These are phyloP conservation scores for Ophiostoma pallidulum DNA, from an alignment of 2,329 filamentous ascomycete species.

Conservation along the genomic window DNA sequence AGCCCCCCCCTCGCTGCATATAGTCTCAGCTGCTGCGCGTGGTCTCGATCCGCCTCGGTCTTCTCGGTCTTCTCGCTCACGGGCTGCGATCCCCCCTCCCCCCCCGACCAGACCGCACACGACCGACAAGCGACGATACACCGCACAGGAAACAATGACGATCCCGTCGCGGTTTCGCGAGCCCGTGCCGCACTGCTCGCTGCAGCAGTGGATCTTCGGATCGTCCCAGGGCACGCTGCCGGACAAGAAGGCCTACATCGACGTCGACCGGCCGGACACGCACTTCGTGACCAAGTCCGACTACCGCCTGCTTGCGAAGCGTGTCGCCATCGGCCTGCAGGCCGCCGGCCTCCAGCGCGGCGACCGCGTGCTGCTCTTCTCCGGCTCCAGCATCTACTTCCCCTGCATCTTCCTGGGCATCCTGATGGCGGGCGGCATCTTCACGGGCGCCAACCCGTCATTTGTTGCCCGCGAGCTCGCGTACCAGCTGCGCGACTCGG, in stretches of 20 bases:
- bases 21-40: too few species aligned
- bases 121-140: too few species aligned
- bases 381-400: constrained; percentile 64
- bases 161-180: constrained; percentile 38
- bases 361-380: constrained; percentile 65
- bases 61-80: too few species aligned
- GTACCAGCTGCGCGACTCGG: constrained; percentile 65
- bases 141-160: constrained; percentile 29
- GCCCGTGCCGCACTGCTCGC: constrained; percentile 37
- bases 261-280: constrained; percentile 56
- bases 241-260: constrained; percentile 44
- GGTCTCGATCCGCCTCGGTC: too few species aligned
- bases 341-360: constrained; percentile 55
- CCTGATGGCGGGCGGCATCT: constrained; percentile 68
- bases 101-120: too few species aligned
- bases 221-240: constrained; percentile 34
- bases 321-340: constrained; percentile 58
- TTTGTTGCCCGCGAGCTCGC: constrained; percentile 60
- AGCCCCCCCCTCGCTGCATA: too few species aligned
- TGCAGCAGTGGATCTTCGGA: constrained; percentile 48
- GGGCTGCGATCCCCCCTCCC: too few species aligned
- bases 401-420: constrained; percentile 62
- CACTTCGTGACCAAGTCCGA: constrained; percentile 54
- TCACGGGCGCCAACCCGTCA: constrained; percentile 47
- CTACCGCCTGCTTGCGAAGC: constrained; percentile 62